phyloP scores from a whole-genome alignment of 108 stramenopile genomes.

The Nitzschia sp. region DNA sequence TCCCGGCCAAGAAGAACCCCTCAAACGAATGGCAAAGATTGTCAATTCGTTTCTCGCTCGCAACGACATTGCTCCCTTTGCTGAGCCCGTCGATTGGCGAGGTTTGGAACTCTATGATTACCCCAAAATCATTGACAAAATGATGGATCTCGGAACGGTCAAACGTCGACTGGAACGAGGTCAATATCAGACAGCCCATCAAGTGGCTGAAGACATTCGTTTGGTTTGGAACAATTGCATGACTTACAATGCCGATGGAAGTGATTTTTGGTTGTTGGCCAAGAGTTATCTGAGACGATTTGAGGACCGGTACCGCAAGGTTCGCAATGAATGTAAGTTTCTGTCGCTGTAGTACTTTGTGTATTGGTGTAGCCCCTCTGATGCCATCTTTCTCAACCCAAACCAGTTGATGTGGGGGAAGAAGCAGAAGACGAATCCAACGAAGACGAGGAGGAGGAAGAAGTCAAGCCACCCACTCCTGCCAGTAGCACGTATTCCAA shows the following conservation, averaged over 20 bases:
- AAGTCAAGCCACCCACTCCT: not conserved
- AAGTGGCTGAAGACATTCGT: slow-evolving; percentile 88
- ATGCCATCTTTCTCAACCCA: too few relatives aligned
- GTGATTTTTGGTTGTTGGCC: slow-evolving; percentile 88
- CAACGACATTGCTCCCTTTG: slow-evolving; percentile 75
- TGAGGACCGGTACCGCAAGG: slow-evolving; percentile 84
- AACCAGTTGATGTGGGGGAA: too few relatives aligned
- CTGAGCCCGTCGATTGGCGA: slow-evolving; percentile 94
- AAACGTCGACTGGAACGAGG: slow-evolving; percentile 79
- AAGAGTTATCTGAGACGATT: slow-evolving; percentile 71
- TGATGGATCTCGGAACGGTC: slow-evolving; percentile 97
- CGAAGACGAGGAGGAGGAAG: slow-evolving; percentile 6
- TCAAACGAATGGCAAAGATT: slow-evolving; percentile 60
- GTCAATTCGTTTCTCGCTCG: slow-evolving; percentile 63
- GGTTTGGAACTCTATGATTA: slow-evolving; percentile 92
- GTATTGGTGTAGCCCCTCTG: too few relatives aligned
- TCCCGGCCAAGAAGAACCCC: slow-evolving; percentile 51
- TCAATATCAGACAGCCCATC: slow-evolving; percentile 68
- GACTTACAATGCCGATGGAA: slow-evolving; percentile 93
- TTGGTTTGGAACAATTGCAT: slow-evolving; percentile 95
- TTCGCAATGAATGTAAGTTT: slow-evolving; percentile 64
- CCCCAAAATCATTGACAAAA: slow-evolving; percentile 86
- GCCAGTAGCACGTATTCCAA: slow-evolving; percentile 4
- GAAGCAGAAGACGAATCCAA: slow-evolving; percentile 18
- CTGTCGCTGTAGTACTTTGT: not conserved